Evolutionary conservation across 768 basidiomycete genomes (phyloP).

Genomic region (Termitomyces sp.): DNA sequence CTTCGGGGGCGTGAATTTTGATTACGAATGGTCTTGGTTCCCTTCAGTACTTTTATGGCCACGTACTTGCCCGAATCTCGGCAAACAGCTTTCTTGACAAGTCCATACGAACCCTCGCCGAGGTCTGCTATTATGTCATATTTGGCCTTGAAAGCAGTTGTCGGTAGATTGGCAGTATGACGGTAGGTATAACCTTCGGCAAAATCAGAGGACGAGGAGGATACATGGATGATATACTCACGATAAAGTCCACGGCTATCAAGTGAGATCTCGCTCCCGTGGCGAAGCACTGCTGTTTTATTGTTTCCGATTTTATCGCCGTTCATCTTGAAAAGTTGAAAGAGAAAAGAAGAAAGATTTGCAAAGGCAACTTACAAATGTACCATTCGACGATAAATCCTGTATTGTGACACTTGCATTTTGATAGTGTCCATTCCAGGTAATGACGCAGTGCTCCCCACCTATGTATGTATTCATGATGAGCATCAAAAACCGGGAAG

Average conservation of each 20-base stretch:
- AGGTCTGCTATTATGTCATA: slow-evolving; percentile 68
- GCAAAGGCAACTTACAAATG: slow-evolving; percentile 41
- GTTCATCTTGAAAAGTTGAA: slow-evolving; percentile 47
- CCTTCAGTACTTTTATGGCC: slow-evolving; percentile 85
- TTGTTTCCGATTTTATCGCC: slow-evolving; percentile 42
- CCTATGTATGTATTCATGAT: slow-evolving; percentile 24
- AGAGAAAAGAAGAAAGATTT: not conserved
- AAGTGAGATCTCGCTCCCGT: slow-evolving; percentile 85
- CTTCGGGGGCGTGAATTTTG: not conserved
- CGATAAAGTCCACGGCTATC: slow-evolving; percentile 71
- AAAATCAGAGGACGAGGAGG: not conserved
- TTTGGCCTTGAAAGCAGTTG: slow-evolving; percentile 48
- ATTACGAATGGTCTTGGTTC: slow-evolving; percentile 28
- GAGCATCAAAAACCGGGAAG: not conserved
- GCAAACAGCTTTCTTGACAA: slow-evolving; percentile 77
- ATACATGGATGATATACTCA: slow-evolving; percentile 27
- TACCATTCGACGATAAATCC: slow-evolving; percentile 68
- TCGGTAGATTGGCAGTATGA: slow-evolving; percentile 44
- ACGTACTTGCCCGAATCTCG: slow-evolving; percentile 64
- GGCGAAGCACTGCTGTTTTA: slow-evolving; percentile 38
- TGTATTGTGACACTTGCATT: slow-evolving; percentile 38
- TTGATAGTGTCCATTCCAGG: slow-evolving; percentile 50
- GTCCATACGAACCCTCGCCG: slow-evolving; percentile 89
- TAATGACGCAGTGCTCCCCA: slow-evolving; percentile 50
- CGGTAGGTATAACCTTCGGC: slow-evolving; percentile 64